Base-by-base conservation (phyloP, 192 early-diverging fungal genomes). In the Linnemannia hyalina region DNA sequence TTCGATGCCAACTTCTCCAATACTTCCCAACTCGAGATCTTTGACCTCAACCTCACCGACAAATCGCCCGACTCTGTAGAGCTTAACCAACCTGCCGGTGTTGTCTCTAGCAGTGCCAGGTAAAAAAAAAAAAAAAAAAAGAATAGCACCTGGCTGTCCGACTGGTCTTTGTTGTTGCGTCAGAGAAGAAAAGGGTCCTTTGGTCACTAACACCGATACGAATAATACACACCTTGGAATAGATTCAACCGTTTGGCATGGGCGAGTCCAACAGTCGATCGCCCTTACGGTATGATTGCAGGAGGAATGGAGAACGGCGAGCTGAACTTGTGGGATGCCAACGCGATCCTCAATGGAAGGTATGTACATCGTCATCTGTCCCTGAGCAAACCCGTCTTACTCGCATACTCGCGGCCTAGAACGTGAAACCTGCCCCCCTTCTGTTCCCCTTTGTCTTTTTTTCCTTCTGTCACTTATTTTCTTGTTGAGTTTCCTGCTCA, bases 241-340 rank as follows among this genome's bases (percentile, higher is more conserved):
- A 94, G 93, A 88, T 99, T 99, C 89, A 97, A 98, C 88, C 94
- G 97, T 1, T 88, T 99, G 60, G 96, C 95, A 13, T 99, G 98
- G 97, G 92, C 91, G 38, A 83, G 82, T 73, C 82, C 81, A 55
- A 87, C 85, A 18, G 54, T 81, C 36, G 85, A 89, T 57, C 83
- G 90, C 46, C 86, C 94, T 44, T 88, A 93, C 63, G 97, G 98
- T 69, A 90, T 98, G 16, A 89, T 99, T 76, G 98, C 97, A 6
- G 96, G 97, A 77, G 98, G 98, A 29, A 92, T 98, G 92, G 98
- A 98, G 87, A 98, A 95, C 89, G 97, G 98, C 49, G 97, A 97
- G 81, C 89, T 99, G 68, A 90, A 93, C 42, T 81, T 99, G 38
- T 99, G 97, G 97, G 93, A 98, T 88, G 93, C 97, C 11, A 80